phyloP scores from a whole-genome alignment of 1,284 basidiomycete species.

The Apiotrichum montevideense region DNA sequence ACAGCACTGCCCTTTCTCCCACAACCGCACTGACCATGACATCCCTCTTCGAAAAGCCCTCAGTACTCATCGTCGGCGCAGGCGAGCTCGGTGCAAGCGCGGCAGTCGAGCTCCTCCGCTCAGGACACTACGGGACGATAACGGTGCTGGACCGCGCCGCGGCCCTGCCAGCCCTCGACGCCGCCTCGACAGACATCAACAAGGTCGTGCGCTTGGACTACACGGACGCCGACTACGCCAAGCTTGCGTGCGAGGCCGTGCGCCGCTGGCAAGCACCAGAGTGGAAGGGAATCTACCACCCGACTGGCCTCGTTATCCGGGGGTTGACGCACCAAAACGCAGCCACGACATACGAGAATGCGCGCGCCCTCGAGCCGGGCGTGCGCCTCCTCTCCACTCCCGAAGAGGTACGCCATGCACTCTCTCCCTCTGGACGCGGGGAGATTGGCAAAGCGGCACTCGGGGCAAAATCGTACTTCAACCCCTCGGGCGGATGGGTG shows the following conservation, averaged over 20 bases:
- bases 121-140: slow-evolving; percentile 58
- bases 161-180: slow-evolving; percentile 65
- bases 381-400: slow-evolving; percentile 9
- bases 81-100: slow-evolving; percentile 82
- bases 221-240: slow-evolving; percentile 52
- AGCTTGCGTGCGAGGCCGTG: slow-evolving; percentile 67
- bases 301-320: slow-evolving; percentile 45
- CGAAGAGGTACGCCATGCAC: slow-evolving; percentile 4
- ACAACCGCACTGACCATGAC: neutral
- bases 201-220: slow-evolving; percentile 56
- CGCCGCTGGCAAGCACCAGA: slow-evolving; percentile 59
- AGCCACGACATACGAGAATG: slow-evolving; percentile 6
- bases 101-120: slow-evolving; percentile 64
- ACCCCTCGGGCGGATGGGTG: slow-evolving; percentile 73
- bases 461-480: slow-evolving; percentile 54
- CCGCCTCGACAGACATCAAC: slow-evolving; percentile 77
- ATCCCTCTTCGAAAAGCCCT: slow-evolving; percentile 11
- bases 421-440: slow-evolving; percentile 3
- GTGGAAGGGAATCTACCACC: slow-evolving; percentile 67
- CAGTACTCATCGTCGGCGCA: slow-evolving; percentile 71
- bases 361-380: slow-evolving; percentile 7
- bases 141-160: slow-evolving; percentile 65
- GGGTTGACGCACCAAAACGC: slow-evolving; percentile 2
- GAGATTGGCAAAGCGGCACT: neutral
- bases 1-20: no score